phyloP scores from a whole-genome alignment of 2,329 filamentous ascomycete genomes.

The Xylariales sp. region DNA sequence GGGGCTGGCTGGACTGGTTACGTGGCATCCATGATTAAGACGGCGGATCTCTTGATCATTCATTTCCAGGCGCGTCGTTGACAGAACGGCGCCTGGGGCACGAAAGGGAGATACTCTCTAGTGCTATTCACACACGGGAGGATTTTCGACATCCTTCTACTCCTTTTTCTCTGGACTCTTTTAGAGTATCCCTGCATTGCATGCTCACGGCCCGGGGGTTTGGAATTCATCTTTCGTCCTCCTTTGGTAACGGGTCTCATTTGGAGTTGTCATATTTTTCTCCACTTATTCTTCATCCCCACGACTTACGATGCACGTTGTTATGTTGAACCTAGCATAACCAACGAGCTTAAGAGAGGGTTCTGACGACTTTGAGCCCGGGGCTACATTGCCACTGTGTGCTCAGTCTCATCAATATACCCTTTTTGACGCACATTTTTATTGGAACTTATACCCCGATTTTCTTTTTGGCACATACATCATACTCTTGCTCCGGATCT shows the following conservation, averaged over 20 bases:
- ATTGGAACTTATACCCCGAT: slow-evolving; percentile 10
- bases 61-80: slow-evolving; percentile 15
- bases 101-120: too few species aligned
- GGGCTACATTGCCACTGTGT: slow-evolving; percentile 16
- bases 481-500: not conserved
- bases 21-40: slow-evolving; percentile 18
- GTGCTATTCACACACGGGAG: too few species aligned
- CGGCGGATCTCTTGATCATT: slow-evolving; percentile 22
- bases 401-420: slow-evolving; percentile 18
- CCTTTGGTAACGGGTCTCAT: slow-evolving; percentile 15
- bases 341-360: slow-evolving; percentile 11
- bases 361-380: slow-evolving; percentile 18
- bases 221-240: slow-evolving; percentile 9
- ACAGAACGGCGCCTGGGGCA: slow-evolving; percentile 19
- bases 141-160: too few species aligned
- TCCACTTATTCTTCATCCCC: slow-evolving; percentile 14
- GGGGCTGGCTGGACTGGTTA: slow-evolving; percentile 18
- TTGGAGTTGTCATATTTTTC: slow-evolving; percentile 18
- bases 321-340: slow-evolving; percentile 6
- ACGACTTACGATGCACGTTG: slow-evolving; percentile 13
- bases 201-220: slow-evolving; percentile 19
- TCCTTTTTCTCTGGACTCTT: too few species aligned
- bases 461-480: slow-evolving; percentile 8
- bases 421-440: slow-evolving; percentile 6
- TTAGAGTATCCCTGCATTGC: slow-evolving; percentile 14